Base-by-base conservation (phyloP, 352 stramenopile genomes). In the Phytophthora parvispora region DNA sequence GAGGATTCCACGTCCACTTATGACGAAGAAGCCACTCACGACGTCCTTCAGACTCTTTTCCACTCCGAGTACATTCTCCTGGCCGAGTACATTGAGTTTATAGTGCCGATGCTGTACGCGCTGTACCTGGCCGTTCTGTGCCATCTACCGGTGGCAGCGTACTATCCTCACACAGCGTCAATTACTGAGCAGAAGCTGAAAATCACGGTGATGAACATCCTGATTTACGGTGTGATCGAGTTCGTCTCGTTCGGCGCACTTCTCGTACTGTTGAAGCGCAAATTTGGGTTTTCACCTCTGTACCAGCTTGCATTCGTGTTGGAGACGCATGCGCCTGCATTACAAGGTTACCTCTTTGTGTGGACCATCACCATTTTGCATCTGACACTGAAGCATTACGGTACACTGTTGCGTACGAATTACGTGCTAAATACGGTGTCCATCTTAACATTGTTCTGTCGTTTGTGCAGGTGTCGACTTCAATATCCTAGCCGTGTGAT, bases 281-380 rank as follows among this genome's bases (percentile, higher is more conserved):
- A 53, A 29, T 78, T 84, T 29, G 64, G 52, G 8, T 69, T 75
- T 36, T 69, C 54, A 12, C 61, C 64, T 7, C 22, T 78, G 15
- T 74, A 72, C 28, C 59, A 75, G 24, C 50, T 84, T 7, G 72
- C 64, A 0, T 84, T 86, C 25, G 75, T 84, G 38, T 43, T 86
- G 3, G 75, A 86, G 54, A 74, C 47, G 0, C 73, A 83, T 8
- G 24, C 38, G 1, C 18, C 45, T 15, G 40, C 60, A 4, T 36
- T 83, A 1, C 75, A 81, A 45, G 43, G 55, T 0, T 47, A 61
- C 3, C 15, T 83, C 6, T 64, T 83, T 27, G 48, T 69, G 22
- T 80, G 67, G 71, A 62, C 71, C 16, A 76, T 69, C 15, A 73
- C 53, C 8, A 75, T 72, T 25, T 57, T 82, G 7, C 65, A 65